Conservation (phyloP, 345 rosid species). For the Linum lewisii region DNA sequence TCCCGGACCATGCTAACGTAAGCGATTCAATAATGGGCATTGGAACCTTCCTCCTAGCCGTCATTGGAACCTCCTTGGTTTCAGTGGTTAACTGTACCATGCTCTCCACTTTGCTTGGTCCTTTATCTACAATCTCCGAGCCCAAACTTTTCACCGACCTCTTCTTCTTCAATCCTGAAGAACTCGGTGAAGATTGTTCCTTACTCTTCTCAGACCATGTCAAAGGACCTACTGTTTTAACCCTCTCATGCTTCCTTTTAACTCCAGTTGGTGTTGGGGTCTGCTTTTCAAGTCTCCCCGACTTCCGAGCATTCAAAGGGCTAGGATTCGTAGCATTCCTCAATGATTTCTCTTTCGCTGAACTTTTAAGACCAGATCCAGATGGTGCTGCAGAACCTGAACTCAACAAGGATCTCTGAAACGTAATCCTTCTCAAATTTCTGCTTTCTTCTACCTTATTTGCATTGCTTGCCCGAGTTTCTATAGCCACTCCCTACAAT, state of each 20-base stretch:
- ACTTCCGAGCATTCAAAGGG: conserved; percentile 33
- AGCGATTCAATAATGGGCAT: too few species aligned
- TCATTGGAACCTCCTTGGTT: conserved; percentile 23
- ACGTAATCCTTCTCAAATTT: conserved; percentile 19
- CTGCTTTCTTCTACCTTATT: conserved; percentile 31
- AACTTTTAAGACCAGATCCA: conserved; percentile 41
- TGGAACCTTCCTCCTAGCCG: too few species aligned
- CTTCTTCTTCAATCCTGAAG: conserved; percentile 35
- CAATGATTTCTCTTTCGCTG: conserved; percentile 31
- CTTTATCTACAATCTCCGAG: conserved; percentile 14
- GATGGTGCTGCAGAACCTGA: conserved; percentile 15
- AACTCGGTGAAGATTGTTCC: conserved; percentile 25
- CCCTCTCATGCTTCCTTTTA: conserved; percentile 31
- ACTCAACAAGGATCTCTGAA: conserved; percentile 27
- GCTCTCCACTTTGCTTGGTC: conserved; percentile 24
- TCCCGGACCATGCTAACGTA: too few species aligned
- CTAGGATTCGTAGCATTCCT: conserved; percentile 24
- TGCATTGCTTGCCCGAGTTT: conserved; percentile 19
- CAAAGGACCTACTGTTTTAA: conserved; percentile 25
- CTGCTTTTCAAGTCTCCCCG: conserved; percentile 42
- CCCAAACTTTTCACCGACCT: conserved; percentile 21
- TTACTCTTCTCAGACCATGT: conserved; percentile 52
- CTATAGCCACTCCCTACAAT: conserved; percentile 28
- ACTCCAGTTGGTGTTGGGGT: conserved; percentile 27
- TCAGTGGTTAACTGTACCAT: conserved; percentile 24